Evolutionary conservation across 768 basidiomycete genomes (phyloP).

Genomic region (Multifurca ochricompacta): DNA sequence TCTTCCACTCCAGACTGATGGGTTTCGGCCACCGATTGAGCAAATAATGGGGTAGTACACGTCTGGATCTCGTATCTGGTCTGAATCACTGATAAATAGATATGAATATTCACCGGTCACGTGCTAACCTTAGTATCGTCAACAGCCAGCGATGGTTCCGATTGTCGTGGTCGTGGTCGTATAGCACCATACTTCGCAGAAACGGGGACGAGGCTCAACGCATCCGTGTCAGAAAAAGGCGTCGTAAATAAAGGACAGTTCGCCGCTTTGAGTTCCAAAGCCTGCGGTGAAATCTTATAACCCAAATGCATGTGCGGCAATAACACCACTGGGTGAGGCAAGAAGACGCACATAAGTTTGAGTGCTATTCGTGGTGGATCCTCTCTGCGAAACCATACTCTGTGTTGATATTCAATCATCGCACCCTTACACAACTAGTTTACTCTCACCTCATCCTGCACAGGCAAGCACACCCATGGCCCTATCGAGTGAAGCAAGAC

Average conservation of each 20-base stretch:
- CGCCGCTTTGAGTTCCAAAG: constrained; percentile 1
- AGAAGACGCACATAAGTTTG: constrained; percentile 16
- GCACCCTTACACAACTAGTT: background rate
- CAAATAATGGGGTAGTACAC: background rate
- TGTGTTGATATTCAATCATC: background rate
- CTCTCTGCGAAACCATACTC: background rate
- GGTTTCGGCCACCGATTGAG: background rate
- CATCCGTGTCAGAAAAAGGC: background rate
- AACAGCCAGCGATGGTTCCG: background rate
- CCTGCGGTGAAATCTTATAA: constrained; percentile 9
- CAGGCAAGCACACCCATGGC: constrained; percentile 4
- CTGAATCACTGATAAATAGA: background rate
- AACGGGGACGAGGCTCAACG: background rate
- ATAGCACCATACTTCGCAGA: constrained; percentile 7
- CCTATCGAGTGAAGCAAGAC: background rate
- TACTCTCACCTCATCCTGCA: background rate
- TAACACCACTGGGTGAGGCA: constrained; percentile 9
- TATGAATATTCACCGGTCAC: background rate
- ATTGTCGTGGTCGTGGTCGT: background rate
- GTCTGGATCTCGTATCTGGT: no score
- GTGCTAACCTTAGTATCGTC: background rate
- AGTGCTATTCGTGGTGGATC: constrained; percentile 1
- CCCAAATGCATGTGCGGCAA: constrained; percentile 11
- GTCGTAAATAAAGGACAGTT: background rate
- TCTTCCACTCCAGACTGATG: background rate